phyloP scores from a whole-genome alignment of 1,284 basidiomycete species.

The Tausonia pullulans region DNA sequence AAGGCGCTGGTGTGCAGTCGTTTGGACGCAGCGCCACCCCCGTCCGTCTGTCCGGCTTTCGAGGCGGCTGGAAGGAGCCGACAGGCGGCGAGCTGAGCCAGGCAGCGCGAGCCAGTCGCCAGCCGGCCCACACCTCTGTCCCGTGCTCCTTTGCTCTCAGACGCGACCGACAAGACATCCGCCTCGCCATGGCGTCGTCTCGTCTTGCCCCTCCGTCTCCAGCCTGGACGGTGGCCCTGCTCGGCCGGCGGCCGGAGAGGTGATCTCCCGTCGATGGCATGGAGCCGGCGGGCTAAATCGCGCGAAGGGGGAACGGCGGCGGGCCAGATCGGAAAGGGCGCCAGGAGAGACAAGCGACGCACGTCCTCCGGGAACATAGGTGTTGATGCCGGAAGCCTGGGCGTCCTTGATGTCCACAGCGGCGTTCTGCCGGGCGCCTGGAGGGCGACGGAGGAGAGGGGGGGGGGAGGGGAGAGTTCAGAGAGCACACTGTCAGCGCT shows the following conservation, averaged over 20 bases:
- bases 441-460: background rate
- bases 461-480: background rate
- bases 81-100: background rate
- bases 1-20: background rate
- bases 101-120: background rate
- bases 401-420: conserved; percentile 3
- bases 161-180: too few relatives aligned
- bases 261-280: too few relatives aligned
- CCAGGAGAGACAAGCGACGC: conserved; percentile 21
- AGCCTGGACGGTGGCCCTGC: background rate
- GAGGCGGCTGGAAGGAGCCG: background rate
- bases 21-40: background rate
- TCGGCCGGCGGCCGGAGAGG: background rate
- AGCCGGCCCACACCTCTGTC: background rate
- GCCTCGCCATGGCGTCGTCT: background rate
- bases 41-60: background rate
- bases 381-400: conserved; percentile 28
- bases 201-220: background rate
- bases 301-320: too few relatives aligned
- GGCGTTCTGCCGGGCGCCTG: background rate
- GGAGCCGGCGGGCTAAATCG: too few relatives aligned
- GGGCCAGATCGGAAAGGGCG: background rate
- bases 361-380: conserved; percentile 36
- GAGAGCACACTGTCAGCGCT: too few relatives aligned
- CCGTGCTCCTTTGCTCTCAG: background rate